phyloP scores from a whole-genome alignment of 306 rosid genomes.

The Sicyos baderoa region DNA sequence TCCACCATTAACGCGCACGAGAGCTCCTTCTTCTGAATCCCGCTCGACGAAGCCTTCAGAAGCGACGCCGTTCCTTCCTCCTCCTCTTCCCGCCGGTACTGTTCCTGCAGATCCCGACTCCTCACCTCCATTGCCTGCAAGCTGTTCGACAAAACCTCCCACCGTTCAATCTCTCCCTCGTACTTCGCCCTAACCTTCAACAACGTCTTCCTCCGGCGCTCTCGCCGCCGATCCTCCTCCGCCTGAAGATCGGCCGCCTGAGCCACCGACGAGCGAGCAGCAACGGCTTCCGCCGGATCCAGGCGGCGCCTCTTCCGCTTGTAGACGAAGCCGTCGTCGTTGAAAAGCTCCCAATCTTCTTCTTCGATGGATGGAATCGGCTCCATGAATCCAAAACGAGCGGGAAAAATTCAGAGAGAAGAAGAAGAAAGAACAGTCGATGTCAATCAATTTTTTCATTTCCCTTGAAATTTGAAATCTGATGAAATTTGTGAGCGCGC shows the following conservation, averaged over 20 bases:
- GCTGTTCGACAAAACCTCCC: constrained; percentile 23
- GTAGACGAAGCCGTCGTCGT: constrained; percentile 22
- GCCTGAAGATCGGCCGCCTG: constrained; percentile 1
- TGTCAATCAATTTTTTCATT: neutral
- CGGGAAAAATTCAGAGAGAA: too few species aligned
- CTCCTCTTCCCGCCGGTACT: constrained; percentile 3
- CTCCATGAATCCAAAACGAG: neutral
- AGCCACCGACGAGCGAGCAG: constrained; percentile 13
- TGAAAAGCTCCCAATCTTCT: constrained; percentile 23
- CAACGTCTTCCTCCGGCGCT: constrained; percentile 18
- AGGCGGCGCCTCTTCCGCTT: constrained; percentile 23
- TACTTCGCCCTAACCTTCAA: constrained; percentile 18
- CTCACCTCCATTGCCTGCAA: constrained; percentile 22
- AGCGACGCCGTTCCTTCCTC: neutral
- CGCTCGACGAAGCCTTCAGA: neutral
- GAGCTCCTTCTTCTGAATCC: neutral
- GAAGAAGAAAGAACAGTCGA: neutral
- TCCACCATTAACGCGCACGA: constrained; percentile 13
- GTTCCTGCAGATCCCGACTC: constrained; percentile 16
- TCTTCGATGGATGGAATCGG: neutral
- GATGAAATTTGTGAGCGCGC: constrained; percentile 10
- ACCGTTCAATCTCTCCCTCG: constrained; percentile 22
- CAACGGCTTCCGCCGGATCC: constrained; percentile 4
- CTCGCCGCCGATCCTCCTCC: constrained; percentile 21
- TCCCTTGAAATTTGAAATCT: constrained; percentile 4